A percentile compares a stretch with the other conserved stretches of the same genome.
These are phyloP conservation scores for Oehlia diaphana DNA, from an alignment of 192 early-diverging fungal genomes.

Conservation along the genomic window DNA sequence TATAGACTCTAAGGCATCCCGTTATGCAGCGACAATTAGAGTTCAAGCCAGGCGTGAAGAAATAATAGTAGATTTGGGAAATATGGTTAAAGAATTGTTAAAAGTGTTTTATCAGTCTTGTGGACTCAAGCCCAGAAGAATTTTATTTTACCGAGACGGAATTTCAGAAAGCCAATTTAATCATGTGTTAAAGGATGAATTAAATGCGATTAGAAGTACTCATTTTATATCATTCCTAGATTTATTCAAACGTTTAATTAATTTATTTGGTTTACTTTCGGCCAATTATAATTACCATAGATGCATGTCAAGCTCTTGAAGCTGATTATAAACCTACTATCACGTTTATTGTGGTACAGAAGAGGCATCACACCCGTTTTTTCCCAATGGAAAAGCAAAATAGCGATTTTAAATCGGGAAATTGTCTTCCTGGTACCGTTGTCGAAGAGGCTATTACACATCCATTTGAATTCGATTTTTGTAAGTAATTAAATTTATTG, in stretches of 20 bases:
- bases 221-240: not conserved
- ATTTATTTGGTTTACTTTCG: too few species aligned
- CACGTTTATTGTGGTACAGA: not conserved
- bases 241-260: not conserved
- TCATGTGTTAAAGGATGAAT: constrained; percentile 69
- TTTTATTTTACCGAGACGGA: constrained; percentile 89
- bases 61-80: constrained; percentile 64
- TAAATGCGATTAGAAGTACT: constrained; percentile 56
- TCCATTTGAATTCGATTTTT: not conserved
- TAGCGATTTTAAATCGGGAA: constrained; percentile 16
- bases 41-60: constrained; percentile 60
- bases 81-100: constrained; percentile 44
- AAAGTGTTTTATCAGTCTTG: not conserved
- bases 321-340: not conserved
- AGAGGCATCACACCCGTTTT: not conserved
- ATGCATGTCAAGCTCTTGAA: not conserved
- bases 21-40: constrained; percentile 33
- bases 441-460: not conserved
- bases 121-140: not conserved
- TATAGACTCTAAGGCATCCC: not conserved
- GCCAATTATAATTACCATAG: not conserved
- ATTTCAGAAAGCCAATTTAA: constrained; percentile 84
- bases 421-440: not conserved
- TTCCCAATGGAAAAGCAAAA: constrained; percentile 50
- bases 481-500: constrained; percentile 32